Conservation (phyloP, 139 green algal genomes). For the Coelastrella sp. region DNA sequence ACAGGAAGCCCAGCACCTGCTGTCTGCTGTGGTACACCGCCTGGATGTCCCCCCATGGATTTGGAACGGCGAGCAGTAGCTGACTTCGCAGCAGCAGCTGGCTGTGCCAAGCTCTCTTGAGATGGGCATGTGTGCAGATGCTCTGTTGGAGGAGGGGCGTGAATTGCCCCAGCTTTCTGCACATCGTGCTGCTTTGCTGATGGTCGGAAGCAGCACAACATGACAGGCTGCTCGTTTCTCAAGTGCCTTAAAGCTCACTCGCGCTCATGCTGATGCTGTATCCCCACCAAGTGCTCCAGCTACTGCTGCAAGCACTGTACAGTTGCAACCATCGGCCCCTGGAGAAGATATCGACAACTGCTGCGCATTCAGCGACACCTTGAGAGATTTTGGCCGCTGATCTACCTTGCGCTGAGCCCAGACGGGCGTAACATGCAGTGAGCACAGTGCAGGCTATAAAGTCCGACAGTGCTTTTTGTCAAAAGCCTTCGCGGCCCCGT, state of each 20-base stretch:
- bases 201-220: conserved; percentile 51
- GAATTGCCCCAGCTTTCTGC: background rate
- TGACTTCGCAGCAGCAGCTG: background rate
- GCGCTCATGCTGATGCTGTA: background rate
- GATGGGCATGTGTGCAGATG: background rate
- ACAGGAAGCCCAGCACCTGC: background rate
- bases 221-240: background rate
- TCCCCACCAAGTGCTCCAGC: background rate
- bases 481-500: too few species aligned
- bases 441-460: too few species aligned
- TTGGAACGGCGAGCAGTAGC: background rate
- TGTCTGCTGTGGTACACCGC: background rate
- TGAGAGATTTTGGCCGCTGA: too few species aligned
- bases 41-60: background rate
- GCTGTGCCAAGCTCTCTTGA: background rate
- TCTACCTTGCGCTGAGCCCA: too few species aligned
- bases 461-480: too few species aligned
- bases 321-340: too few species aligned
- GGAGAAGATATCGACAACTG: too few species aligned
- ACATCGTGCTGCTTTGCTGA: background rate
- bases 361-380: too few species aligned
- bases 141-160: background rate
- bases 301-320: too few species aligned
- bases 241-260: background rate
- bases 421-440: too few species aligned